Conservation (phyloP, 2,329 filamentous ascomycete species). For the Cladophialophora chaetospira region DNA sequence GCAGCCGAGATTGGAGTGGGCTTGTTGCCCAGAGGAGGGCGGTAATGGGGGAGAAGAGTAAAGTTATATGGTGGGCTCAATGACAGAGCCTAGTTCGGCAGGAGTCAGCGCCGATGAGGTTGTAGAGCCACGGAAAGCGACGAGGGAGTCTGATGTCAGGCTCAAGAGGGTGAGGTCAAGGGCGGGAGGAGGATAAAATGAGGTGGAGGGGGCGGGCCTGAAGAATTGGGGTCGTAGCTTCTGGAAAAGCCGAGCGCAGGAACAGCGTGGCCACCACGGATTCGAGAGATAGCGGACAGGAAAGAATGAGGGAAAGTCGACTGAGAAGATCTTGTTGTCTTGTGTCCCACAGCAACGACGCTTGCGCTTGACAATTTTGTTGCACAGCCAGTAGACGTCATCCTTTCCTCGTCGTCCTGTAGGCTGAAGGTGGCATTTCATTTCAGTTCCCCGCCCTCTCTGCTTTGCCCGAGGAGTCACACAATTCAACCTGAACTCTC, state of each 20-base stretch:
- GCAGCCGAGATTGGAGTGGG: not conserved
- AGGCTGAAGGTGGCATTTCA: no score
- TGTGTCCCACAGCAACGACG: not conserved
- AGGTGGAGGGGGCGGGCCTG: not conserved
- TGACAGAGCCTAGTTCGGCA: not conserved
- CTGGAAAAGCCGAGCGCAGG: not conserved
- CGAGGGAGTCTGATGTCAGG: constrained; percentile 5
- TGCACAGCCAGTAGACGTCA: no score
- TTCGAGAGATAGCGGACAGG: not conserved
- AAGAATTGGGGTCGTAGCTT: constrained; percentile 6
- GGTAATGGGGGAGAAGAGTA: not conserved
- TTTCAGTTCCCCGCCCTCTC: no score
- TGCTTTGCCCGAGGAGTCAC: no score
- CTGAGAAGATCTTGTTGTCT: not conserved
- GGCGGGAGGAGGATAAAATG: not conserved
- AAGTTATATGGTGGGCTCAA: not conserved
- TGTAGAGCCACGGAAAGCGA: not conserved
- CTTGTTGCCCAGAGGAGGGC: no score
- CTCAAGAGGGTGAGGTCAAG: not conserved
- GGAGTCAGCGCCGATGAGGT: not conserved
- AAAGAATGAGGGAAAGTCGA: not conserved
- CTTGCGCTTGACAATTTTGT: not conserved
- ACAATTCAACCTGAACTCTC: no score
- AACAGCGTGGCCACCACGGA: not conserved
- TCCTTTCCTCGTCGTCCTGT: no score